A percentile compares a stretch with the other conserved stretches of the same genome.
Conservation (phyloP, 768 basidiomycete species). For the Lyophyllum decastes region DNA sequence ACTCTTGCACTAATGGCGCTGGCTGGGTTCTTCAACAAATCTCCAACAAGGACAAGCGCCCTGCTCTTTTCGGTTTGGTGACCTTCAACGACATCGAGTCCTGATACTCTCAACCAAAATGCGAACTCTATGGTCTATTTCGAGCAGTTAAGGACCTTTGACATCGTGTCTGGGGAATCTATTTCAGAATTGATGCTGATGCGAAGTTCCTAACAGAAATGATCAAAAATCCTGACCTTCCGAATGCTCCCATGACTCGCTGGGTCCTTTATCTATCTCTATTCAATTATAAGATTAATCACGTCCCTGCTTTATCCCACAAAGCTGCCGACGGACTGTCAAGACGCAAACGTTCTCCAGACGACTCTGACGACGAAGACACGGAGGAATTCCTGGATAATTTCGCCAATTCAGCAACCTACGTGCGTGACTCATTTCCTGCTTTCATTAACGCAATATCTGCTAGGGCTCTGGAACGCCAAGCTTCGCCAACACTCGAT, state of each 20-base stretch:
- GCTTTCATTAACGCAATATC: too few species aligned
- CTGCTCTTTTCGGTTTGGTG: constrained; percentile 30
- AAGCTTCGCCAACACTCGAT: too few species aligned
- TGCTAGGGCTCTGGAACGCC: too few species aligned
- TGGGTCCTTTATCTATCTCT: constrained; percentile 37
- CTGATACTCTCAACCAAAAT: constrained; percentile 36
- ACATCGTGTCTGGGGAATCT: constrained; percentile 30
- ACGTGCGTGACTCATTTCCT: too few species aligned
- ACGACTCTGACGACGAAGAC: too few species aligned
- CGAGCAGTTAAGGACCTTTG: constrained; percentile 30
- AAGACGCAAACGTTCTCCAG: constrained; percentile 10
- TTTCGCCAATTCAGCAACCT: too few species aligned
- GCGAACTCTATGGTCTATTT: constrained; percentile 38
- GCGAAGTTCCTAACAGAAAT: constrained; percentile 36
- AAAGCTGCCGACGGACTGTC: constrained; percentile 37
- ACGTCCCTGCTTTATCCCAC: constrained; percentile 32
- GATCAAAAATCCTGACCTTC: constrained; percentile 36
- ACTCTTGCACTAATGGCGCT: constrained; percentile 31
- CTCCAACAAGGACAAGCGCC: constrained; percentile 17
- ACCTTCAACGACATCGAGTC: constrained; percentile 32
- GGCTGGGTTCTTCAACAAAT: constrained; percentile 37
- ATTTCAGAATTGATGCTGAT: constrained; percentile 34
- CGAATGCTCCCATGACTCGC: constrained; percentile 34
- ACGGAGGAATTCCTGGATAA: too few species aligned
- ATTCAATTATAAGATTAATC: constrained; percentile 35